Evolutionary conservation across 208 protist genomes (phyloP), one percentile per base, ranked within the genome.

Genomic region (Zelonia costaricensis): DNA sequence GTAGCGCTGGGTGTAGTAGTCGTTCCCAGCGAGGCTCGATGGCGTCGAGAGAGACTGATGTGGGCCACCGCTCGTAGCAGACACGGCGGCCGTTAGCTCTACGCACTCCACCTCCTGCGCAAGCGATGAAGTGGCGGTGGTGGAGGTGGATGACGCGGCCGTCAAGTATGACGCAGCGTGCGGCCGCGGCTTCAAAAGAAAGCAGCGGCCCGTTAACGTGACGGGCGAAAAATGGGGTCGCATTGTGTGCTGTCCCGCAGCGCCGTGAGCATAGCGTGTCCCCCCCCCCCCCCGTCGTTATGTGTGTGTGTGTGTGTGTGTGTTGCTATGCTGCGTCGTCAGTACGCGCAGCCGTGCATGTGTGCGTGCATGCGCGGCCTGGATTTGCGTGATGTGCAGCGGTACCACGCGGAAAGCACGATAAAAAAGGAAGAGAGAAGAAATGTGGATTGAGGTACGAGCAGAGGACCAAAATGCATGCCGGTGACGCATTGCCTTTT

Each of bases 1-100:
- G 56, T 84, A 92, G 3, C 87, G 80, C 39, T 68, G 46, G 25
- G 84, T 72, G 55, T 93, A 93, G 72, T 93, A 93, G 27, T 65
- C 63, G 62, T 91, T 93, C 6, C 87, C 87, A 0, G 78, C 31
- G 18, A 93, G 63, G 61, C 60, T 84, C 2, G 74, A 18, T 10
- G 86, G 86, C 30, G 69, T 40, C 3, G 38, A 2, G 31, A 33
- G 53, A 23, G 42, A 36, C 27, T 53, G 45, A 15, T 33, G n/a
- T n/a, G n/a, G n/a, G n/a, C n/a, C n/a, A n/a, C n/a, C 18, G 12
- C 36, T 10, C n/a, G 48, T 25, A 15, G 36, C 1, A 6, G 30
- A 20, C 15, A 27, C 55, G 12, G 13, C 20, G n/a, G 48, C 51
- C 4, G 66, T 72, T 18, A 72, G 57, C 31, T 72, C 66, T 7